These are phyloP conservation scores for Eucommia ulmoides DNA, from an alignment of 257 asterid genomes.

Conservation along the genomic window DNA sequence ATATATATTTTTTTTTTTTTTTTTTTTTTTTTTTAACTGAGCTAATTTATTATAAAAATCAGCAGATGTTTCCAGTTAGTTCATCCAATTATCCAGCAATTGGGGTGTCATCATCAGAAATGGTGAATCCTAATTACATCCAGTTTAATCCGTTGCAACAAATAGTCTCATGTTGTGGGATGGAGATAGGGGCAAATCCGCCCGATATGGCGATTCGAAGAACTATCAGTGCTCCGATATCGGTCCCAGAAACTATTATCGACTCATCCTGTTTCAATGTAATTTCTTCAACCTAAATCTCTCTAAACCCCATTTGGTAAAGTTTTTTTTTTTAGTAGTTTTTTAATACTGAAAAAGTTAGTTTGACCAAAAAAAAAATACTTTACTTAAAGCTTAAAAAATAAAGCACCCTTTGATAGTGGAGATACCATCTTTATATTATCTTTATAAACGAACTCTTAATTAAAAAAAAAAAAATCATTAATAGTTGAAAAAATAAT, in stretches of 20 bases:
- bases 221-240: slow-evolving; percentile 43
- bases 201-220: slow-evolving; percentile 38
- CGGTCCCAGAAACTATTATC: slow-evolving; percentile 32
- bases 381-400: too few species aligned
- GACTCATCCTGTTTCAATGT: slow-evolving; percentile 48
- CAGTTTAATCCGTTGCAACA: slow-evolving; percentile 34
- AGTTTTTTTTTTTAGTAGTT: not conserved
- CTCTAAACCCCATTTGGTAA: not conserved
- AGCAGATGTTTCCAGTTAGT: slow-evolving; percentile 38
- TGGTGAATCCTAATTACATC: slow-evolving; percentile 24
- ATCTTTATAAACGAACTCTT: not conserved
- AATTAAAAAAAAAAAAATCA: not conserved
- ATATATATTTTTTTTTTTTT: not conserved
- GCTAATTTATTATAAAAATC: too few species aligned
- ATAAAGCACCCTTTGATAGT: too few species aligned
- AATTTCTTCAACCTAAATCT: slow-evolving; percentile 1
- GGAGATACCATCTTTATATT: slow-evolving; percentile 9
- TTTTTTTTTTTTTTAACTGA: not conserved
- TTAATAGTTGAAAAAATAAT: too few species aligned
- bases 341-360: not conserved
- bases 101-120: slow-evolving; percentile 29
- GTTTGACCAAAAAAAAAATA: too few species aligned
- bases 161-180: slow-evolving; percentile 22
- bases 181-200: slow-evolving; percentile 34
- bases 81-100: slow-evolving; percentile 21